phyloP scores from a whole-genome alignment of 495 filamentous ascomycete species.

The Daldinia grandis region DNA sequence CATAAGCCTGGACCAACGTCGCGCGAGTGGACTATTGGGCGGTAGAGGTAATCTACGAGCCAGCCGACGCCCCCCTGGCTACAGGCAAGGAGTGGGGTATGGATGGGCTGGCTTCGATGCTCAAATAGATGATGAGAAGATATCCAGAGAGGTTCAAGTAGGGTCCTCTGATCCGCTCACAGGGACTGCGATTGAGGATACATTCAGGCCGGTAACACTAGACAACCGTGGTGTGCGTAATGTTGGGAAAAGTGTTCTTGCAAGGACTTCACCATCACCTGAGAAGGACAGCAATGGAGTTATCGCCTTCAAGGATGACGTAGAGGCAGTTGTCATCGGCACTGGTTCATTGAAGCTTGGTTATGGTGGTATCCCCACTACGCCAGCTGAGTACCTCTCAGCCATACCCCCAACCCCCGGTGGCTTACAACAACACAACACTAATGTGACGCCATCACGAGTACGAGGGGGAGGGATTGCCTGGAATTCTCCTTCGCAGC shows the following conservation, averaged over 20 bases:
- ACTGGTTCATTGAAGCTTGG: background rate
- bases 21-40: background rate
- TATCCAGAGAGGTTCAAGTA: background rate
- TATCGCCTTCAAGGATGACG: constrained; percentile 12
- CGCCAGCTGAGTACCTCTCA: background rate
- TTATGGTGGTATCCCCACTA: background rate
- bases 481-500: background rate
- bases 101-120: constrained; percentile 33
- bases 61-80: background rate
- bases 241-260: constrained; percentile 9
- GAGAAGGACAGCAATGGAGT: constrained; percentile 4
- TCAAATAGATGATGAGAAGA: constrained; percentile 23
- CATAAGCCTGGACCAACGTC: constrained; percentile 17
- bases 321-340: constrained; percentile 3
- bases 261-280: background rate
- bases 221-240: constrained; percentile 27
- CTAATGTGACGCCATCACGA: background rate
- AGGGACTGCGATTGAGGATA: constrained; percentile 27
- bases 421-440: background rate
- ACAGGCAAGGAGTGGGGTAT: constrained; percentile 13
- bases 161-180: background rate
- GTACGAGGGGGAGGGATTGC: background rate
- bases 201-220: constrained; percentile 35
- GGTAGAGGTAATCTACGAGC: background rate
- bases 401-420: background rate